These are phyloP conservation scores for Candolleomyces aberdarensis DNA, from an alignment of 768 basidiomycete species.

Conservation along the genomic window DNA sequence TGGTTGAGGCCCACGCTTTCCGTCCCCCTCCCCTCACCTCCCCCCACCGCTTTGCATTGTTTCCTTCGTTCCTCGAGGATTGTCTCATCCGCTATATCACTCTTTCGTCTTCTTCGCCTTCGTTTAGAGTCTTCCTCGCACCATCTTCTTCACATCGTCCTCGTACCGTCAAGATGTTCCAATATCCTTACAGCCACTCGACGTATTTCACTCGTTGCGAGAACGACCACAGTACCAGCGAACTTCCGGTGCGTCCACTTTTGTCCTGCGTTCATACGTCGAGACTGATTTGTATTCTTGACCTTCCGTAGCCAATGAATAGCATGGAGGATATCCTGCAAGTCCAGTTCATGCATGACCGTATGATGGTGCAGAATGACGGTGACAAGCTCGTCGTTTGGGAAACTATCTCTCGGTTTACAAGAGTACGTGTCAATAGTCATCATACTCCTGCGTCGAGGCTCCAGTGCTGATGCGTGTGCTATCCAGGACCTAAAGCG, in stretches of 20 bases:
- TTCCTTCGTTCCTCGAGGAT: not conserved
- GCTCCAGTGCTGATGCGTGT: not conserved
- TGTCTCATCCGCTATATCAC: not conserved
- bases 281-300: not conserved
- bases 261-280: not conserved
- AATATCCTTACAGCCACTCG: conserved; percentile 12
- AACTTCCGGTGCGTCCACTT: conserved; percentile 5
- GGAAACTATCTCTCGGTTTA: not conserved
- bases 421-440: not conserved
- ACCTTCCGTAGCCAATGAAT: conserved; percentile 6
- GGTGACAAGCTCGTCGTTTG: not conserved
- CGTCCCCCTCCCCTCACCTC: not conserved
- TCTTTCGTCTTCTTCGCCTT: not conserved
- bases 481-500: not conserved
- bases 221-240: not conserved
- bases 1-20: not conserved
- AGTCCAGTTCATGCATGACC: conserved; percentile 10
- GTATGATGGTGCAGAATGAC: conserved; percentile 8
- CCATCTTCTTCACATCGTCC: not conserved
- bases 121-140: too few species aligned
- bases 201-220: conserved; percentile 7
- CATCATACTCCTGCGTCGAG: not conserved
- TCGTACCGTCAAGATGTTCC: conserved; percentile 1
- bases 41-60: not conserved
- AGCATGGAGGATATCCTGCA: conserved; percentile 6